Conservation (phyloP, 257 asterid species). For the Solanum raphanifolium region DNA sequence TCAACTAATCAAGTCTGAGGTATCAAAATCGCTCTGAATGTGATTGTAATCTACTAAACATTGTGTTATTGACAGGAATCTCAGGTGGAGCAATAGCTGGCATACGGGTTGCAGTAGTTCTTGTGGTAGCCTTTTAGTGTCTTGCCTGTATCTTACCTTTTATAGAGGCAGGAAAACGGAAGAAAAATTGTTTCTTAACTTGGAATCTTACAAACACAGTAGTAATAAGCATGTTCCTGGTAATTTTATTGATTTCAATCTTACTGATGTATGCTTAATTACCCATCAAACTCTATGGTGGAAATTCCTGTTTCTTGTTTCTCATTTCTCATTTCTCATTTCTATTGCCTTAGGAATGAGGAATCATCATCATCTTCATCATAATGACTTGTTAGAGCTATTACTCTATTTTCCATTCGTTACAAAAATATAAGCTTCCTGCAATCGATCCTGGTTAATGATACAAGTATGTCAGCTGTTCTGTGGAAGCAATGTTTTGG, state of each 20-base stretch:
- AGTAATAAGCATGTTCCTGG: constrained; percentile 23
- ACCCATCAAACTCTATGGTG: background rate
- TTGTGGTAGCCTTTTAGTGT: constrained; percentile 29
- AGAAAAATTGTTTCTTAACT: constrained; percentile 1
- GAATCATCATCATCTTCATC: background rate
- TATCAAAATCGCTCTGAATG: background rate
- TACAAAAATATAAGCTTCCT: background rate
- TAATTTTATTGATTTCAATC: constrained; percentile 4
- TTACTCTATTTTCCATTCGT: background rate
- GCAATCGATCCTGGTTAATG: background rate
- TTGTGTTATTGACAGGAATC: constrained; percentile 31
- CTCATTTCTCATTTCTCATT: background rate
- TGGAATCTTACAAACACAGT: constrained; percentile 9
- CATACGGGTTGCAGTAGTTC: constrained; percentile 44
- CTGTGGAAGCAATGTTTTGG: background rate
- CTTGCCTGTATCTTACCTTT: constrained; percentile 33
- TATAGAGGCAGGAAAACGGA: constrained; percentile 22
- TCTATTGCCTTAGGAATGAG: background rate
- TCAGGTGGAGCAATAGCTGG: constrained; percentile 73
- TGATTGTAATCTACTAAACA: background rate
- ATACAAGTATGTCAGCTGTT: background rate
- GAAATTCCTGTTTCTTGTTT: background rate
- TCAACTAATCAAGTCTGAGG: constrained; percentile 6
- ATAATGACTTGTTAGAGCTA: background rate
- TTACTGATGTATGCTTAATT: background rate